Evolutionary conservation across 805 yeast species (phyloP), one percentile per base, ranked within the genome.

Genomic region (Saccharomyces eubayanus): DNA sequence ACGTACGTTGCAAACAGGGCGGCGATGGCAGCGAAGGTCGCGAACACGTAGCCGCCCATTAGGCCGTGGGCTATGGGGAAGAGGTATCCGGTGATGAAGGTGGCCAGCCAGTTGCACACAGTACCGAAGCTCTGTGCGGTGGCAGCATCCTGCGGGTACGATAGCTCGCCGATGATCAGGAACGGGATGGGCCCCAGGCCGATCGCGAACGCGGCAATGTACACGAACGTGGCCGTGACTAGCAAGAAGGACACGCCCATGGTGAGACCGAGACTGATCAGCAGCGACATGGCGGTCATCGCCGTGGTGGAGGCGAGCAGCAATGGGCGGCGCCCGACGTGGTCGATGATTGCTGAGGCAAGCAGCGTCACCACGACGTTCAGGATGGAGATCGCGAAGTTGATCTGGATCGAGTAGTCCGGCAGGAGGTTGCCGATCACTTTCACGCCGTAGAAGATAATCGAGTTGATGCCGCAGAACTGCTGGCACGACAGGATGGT

Each of bases 181-280:
- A 94, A 92, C 46, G 99, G 99, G 52, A 94, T 90, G 6, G 99
- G 99, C 0, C 99, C 99, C 57, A 90, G 68, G 0, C 99, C 99
- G 31, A 87, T 73, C 0, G 97, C 98, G 74, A 92, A 94, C 28
- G 89, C 80, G 0, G 86, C 82, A 49, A 92, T 90, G 66, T 89
- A 91, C 0, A 78, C 64, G 52, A 89, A 79, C 0, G 90, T 84
- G 10, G 90, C 83, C 0, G 78, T 50, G 0, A 86, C 82, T 0
- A 91, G 77, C 12, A 84, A 56, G 0, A 70, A 31, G 0, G 87
- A 74, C 50, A 72, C 71, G 2, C 74, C 67, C 16, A 67, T 57
- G 20, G 80, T 63, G 41, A 92, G 85, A 2, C 95, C 92, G 24
- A 79, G 46, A 1, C 89, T 84, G 65, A 92, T 80, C 3, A 83